Evolutionary conservation across 495 filamentous ascomycete genomes (phyloP).

Genomic region (Penicillium cosmopolitanum): DNA sequence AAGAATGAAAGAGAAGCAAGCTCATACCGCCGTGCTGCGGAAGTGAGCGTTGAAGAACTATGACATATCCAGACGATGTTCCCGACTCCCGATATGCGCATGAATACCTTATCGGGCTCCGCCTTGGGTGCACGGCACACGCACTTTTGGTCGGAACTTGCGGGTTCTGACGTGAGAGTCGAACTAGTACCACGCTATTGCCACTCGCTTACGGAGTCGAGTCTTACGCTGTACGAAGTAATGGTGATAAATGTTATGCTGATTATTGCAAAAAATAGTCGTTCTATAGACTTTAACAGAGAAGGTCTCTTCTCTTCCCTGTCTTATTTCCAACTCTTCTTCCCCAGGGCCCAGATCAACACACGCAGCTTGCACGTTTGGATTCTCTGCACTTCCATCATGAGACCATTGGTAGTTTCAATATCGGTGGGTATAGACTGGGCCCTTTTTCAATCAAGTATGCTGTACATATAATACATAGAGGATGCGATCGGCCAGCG

Average conservation of each 20-base stretch:
- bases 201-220: background rate
- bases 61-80: slow-evolving; percentile 28
- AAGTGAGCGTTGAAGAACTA: slow-evolving; percentile 29
- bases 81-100: slow-evolving; percentile 5
- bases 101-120: slow-evolving; percentile 27
- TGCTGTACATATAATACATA: slow-evolving; percentile 36
- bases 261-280: background rate
- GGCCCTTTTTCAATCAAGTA: slow-evolving; percentile 17
- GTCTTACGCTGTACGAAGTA: background rate
- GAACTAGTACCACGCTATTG: background rate
- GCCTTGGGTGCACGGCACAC: slow-evolving; percentile 23
- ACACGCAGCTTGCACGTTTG: background rate
- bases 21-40: slow-evolving; percentile 32
- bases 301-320: background rate
- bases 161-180: too few species aligned
- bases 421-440: background rate
- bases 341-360: background rate
- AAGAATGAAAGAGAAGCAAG: slow-evolving; percentile 20
- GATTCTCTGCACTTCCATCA: background rate
- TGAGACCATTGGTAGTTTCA: background rate
- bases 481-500: slow-evolving; percentile 28
- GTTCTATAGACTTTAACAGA: background rate
- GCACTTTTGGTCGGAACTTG: background rate
- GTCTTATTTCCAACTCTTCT: background rate
- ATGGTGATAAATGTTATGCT: background rate